Conservation (phyloP, 257 asterid species). For the Salvia miltiorrhiza region DNA sequence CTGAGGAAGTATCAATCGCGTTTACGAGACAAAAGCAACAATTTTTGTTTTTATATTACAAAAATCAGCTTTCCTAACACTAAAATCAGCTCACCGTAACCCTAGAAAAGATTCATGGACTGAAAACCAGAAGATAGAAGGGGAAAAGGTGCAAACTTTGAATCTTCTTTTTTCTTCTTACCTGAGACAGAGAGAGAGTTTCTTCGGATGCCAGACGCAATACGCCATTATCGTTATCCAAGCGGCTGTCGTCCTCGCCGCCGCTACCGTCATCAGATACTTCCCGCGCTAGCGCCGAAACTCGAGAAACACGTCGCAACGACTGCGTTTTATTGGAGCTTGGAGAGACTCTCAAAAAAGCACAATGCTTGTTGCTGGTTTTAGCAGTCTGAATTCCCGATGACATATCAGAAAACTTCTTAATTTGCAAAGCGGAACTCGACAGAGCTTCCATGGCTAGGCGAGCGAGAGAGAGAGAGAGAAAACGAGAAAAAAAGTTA, state of each 20-base stretch:
- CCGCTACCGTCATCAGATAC: conserved; percentile 36
- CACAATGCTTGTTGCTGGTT: not conserved
- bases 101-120: not conserved
- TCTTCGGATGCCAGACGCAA: conserved; percentile 38
- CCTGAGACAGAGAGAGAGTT: conserved; percentile 36
- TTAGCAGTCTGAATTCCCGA: conserved; percentile 17
- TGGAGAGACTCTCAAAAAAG: conserved; percentile 21
- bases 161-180: conserved; percentile 8
- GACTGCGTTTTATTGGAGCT: conserved; percentile 22
- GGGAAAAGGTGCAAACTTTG: not conserved
- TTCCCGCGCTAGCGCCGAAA: conserved; percentile 35
- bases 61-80: not conserved
- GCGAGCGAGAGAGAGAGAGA: conserved; percentile 18
- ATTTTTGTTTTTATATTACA: not conserved
- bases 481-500: conserved; percentile 24
- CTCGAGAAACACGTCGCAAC: conserved; percentile 31
- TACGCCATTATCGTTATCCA: conserved; percentile 31
- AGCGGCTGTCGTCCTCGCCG: conserved; percentile 28
- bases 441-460: conserved; percentile 58
- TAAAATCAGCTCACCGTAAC: not conserved
- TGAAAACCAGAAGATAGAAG: not conserved
- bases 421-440: conserved; percentile 34
- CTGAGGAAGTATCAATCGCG: not conserved
- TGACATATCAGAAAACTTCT: conserved; percentile 34
- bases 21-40: not conserved